Base-by-base conservation (phyloP, 179 eudicot genomes). In the Patellifolia procumbens region DNA sequence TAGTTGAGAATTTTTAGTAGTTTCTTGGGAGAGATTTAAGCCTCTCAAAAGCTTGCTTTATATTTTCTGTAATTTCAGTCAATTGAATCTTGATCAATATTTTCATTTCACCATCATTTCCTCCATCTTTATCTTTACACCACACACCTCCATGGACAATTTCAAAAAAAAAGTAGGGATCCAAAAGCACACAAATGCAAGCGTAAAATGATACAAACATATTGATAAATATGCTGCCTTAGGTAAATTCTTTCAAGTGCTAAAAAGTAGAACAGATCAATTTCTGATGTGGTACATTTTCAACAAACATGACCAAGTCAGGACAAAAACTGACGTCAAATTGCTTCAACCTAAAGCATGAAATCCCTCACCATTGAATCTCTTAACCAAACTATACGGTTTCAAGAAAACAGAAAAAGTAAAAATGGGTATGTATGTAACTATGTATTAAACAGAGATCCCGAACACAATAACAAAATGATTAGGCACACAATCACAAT, bases 401-500 rank as follows among this genome's bases (percentile, higher is more conserved):
- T 26, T 24, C 9, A 39, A 17, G 24, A 32, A 22, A 67, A 26
- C n/a, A 20, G 5, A 20, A 43, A 8, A 35, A 52, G 67, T 1
- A 56, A 2, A 64, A 15, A 42, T 28, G 71, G 78, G n/a, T 19
- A 45, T 17, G 1, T 68, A 35, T 6, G 51, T n/a, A 67, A 28
- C 3, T 7, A 68, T 43, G 8, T 31, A 75, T 19, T 31, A 45
- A 29, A 31, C 28, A 11, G 6, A 10, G 2, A n/a, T n/a, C 42
- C 16, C 35, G 17, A 2, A 22, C 29, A 49, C n/a, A n/a, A n/a
- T n/a, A n/a, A n/a, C n/a, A 37, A 78, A 7, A 68, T 19, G 9
- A 76, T 29, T 39, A 56, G 62, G 37, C 42, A 10, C 64, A 76
- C 12, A 55, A n/a, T n/a, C 66, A 61, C 45, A 53, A 15, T 26